Evolutionary conservation across 345 rosid species (phyloP).

Genomic region (Pugionium dolabratum): DNA sequence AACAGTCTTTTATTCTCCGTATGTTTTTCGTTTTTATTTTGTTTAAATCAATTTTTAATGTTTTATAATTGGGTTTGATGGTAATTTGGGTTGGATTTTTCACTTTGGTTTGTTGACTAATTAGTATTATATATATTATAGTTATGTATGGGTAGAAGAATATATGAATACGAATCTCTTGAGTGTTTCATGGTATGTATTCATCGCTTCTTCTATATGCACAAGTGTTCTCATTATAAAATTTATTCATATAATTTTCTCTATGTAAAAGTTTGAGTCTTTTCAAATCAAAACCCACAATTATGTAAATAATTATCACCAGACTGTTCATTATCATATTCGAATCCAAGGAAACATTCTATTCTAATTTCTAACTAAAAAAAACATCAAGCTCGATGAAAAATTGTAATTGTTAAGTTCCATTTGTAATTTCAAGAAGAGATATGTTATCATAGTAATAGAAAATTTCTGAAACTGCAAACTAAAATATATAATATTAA

Average conservation of each 20-base stretch:
- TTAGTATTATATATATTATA: slow-evolving; percentile 5
- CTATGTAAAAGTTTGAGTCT: not conserved
- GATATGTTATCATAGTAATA: no score
- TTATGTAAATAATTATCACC: not conserved
- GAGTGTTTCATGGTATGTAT: slow-evolving; percentile 29
- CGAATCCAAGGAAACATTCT: not conserved
- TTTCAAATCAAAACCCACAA: not conserved
- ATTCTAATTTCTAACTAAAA: not conserved
- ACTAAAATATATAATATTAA: no score
- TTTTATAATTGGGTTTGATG: slow-evolving; percentile 29
- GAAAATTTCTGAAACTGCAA: no score
- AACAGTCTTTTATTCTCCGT: slow-evolving; percentile 30
- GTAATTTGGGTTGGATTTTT: slow-evolving; percentile 31
- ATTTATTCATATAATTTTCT: not conserved
- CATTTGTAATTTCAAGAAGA: no score
- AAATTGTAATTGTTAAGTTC: not conserved
- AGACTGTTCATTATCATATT: not conserved
- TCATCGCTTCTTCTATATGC: slow-evolving; percentile 40
- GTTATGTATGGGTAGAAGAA: slow-evolving; percentile 35
- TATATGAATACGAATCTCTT: slow-evolving; percentile 35
- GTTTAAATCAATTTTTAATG: slow-evolving; percentile 20
- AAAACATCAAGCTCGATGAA: no score
- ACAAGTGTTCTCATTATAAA: slow-evolving; percentile 13
- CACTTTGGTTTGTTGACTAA: slow-evolving; percentile 19
- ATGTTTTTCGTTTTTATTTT: not conserved